Evolutionary conservation across 1,139 yeast species (phyloP).

Genomic region (Suhomyces anneliseae): DNA sequence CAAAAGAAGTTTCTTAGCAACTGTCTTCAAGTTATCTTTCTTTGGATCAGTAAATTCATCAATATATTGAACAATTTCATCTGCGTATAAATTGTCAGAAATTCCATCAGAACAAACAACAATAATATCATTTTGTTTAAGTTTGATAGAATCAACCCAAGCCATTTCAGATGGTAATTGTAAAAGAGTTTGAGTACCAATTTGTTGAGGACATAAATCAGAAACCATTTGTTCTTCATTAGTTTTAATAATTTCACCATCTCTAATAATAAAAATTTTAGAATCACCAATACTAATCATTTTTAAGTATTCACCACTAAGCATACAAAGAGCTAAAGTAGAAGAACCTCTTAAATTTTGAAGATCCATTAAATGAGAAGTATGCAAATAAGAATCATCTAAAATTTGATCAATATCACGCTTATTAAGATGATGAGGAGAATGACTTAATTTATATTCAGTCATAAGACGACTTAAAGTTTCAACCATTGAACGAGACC

Average conservation of each 20-base stretch:
- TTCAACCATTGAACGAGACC: slow-evolving; percentile 59
- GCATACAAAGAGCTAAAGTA: slow-evolving; percentile 52
- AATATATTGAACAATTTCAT: slow-evolving; percentile 44
- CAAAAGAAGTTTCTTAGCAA: slow-evolving; percentile 40
- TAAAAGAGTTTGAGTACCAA: slow-evolving; percentile 52
- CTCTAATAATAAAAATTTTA: slow-evolving; percentile 48
- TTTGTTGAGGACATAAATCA: slow-evolving; percentile 54
- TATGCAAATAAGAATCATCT: slow-evolving; percentile 53
- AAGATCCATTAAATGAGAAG: slow-evolving; percentile 54
- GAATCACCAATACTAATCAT: slow-evolving; percentile 60
- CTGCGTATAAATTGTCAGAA: slow-evolving; percentile 51
- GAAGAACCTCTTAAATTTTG: slow-evolving; percentile 54
- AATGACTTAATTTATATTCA: slow-evolving; percentile 42
- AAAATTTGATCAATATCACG: slow-evolving; percentile 48
- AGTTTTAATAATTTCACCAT: slow-evolving; percentile 44
- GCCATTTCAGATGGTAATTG: slow-evolving; percentile 52
- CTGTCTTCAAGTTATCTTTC: slow-evolving; percentile 35
- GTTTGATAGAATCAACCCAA: slow-evolving; percentile 44
- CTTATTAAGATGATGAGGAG: slow-evolving; percentile 44
- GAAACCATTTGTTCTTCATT: slow-evolving; percentile 52
- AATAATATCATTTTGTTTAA: slow-evolving; percentile 44
- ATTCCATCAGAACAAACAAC: slow-evolving; percentile 57
- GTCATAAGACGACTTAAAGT: slow-evolving; percentile 51
- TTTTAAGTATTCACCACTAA: slow-evolving; percentile 48
- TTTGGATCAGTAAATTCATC: slow-evolving; percentile 31